Evolutionary conservation across 2,329 filamentous ascomycete genomes (phyloP).

Genomic region (Fusarium pseudocircinatum): DNA sequence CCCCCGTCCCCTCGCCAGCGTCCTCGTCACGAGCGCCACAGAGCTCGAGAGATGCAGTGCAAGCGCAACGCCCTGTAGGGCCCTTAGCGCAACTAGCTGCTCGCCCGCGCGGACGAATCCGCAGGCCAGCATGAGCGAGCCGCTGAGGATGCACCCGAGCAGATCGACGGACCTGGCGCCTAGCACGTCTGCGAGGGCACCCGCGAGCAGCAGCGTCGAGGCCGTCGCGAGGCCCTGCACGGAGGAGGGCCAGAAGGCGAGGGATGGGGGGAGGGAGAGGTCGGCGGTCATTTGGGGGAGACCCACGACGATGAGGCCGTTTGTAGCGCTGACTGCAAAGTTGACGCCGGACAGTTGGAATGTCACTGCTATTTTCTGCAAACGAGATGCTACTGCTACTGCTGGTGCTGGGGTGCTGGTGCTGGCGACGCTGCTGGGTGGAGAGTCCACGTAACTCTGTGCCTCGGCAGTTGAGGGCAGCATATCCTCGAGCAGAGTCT

Average conservation of each 20-base stretch:
- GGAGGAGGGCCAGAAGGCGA: conserved; percentile 54
- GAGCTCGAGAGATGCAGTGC: conserved; percentile 50
- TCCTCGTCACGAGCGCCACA: conserved; percentile 48
- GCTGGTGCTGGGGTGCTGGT: not conserved
- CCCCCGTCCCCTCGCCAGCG: conserved; percentile 44
- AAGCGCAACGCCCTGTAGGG: conserved; percentile 52
- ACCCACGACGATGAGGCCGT: conserved; percentile 50
- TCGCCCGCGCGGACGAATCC: conserved; percentile 45
- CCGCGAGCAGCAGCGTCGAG: conserved; percentile 51
- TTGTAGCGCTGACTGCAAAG: conserved; percentile 37
- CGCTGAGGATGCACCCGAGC: conserved; percentile 46
- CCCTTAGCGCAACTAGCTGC: conserved; percentile 51
- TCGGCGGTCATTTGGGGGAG: conserved; percentile 54
- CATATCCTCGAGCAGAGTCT: not conserved
- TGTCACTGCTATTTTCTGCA: conserved; percentile 34
- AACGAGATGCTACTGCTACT: conserved; percentile 1
- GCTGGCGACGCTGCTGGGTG: not conserved
- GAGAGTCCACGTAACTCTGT: not conserved
- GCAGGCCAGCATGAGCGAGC: conserved; percentile 45
- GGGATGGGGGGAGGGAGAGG: conserved; percentile 45
- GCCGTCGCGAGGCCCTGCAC: conserved; percentile 49
- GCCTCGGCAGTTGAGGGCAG: not conserved
- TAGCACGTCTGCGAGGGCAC: conserved; percentile 51
- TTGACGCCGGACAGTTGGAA: conserved; percentile 41
- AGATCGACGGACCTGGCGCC: conserved; percentile 48